Evolutionary conservation across 257 asterid species (phyloP).

Genomic region (Nicotiana tomentosiformis): DNA sequence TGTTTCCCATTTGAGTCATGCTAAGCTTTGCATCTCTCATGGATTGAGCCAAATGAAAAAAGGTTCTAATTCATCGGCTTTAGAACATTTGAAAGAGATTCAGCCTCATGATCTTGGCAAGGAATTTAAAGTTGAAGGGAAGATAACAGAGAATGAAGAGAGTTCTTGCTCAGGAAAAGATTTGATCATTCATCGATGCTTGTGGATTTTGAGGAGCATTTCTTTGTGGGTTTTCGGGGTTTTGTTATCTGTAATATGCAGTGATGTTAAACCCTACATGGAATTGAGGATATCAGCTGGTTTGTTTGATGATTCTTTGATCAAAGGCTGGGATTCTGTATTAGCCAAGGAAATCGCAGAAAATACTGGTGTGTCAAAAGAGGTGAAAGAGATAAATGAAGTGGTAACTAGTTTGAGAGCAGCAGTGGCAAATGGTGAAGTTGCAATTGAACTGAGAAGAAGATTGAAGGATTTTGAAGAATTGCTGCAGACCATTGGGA

Average conservation of each 20-base stretch:
- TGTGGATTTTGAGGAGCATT: constrained; percentile 24
- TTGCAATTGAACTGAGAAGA: constrained; percentile 23
- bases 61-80: constrained; percentile 8
- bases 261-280: constrained; percentile 32
- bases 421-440: neutral
- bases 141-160: constrained; percentile 21
- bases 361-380: constrained; percentile 25
- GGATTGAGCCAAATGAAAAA: constrained; percentile 28
- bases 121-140: constrained; percentile 17
- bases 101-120: constrained; percentile 13
- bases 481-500: constrained; percentile 27
- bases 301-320: constrained; percentile 26
- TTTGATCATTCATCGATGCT: constrained; percentile 28
- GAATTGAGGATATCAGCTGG: constrained; percentile 25
- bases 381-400: constrained; percentile 44
- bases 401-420: constrained; percentile 15
- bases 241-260: constrained; percentile 34
- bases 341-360: constrained; percentile 19
- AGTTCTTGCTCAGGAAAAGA: constrained; percentile 33
- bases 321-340: constrained; percentile 31
- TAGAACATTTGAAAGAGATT: constrained; percentile 19
- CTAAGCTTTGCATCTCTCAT: constrained; percentile 33
- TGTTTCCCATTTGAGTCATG: constrained; percentile 38
- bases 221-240: constrained; percentile 42
- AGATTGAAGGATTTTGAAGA: constrained; percentile 35